Evolutionary conservation across 2,329 filamentous ascomycete species (phyloP), one percentile per base, ranked within the genome.

Genomic region (Paraconiothyrium brasiliense): DNA sequence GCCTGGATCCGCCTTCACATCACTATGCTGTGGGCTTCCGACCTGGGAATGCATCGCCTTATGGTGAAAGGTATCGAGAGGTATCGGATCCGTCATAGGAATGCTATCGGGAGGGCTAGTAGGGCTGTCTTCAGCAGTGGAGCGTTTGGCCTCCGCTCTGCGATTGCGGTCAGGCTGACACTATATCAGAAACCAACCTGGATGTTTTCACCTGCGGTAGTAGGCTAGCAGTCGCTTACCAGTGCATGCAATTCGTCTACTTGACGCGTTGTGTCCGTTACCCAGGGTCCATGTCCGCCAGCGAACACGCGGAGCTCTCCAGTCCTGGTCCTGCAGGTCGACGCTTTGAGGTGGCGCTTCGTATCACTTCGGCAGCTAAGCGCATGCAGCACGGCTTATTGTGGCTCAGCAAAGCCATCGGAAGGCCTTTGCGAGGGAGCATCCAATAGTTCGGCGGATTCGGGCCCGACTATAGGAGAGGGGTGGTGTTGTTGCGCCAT

Each of bases 1-100:
- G 11, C 72, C 73, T 8, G 70, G 65, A 32, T 74, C 71, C 71
- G 74, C 71, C 24, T 47, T 60, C 41, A 60, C 54, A 52, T 48
- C 56, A 13, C 39, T 34, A 47, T 43, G 51, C 20, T 47, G 50
- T 20, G 48, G 41, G 35, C 50, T 46, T 32, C 37, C 41, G 39
- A 54, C 34, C 35, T 7, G 35, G 10, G 35, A 24, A 54, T 58
- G 43, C 44, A 50, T 49, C 34, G 5, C 46, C 20, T 48, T 34
- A 11, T 50, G 32, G 30, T 32, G 20, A n/a, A 48, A 58, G n/a
- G 46, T 49, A 10, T 43, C 22, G 43, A 54, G 50, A 35, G 35
- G 35, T 30, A 54, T 41, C 22, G 35, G 24, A 7, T 41, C 30
- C 13, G 50, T 30, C 50, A 54, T 54, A 24, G 2, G 35, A 16